Base-by-base conservation (phyloP, 306 rosid species). In the Lablab purpureus region DNA sequence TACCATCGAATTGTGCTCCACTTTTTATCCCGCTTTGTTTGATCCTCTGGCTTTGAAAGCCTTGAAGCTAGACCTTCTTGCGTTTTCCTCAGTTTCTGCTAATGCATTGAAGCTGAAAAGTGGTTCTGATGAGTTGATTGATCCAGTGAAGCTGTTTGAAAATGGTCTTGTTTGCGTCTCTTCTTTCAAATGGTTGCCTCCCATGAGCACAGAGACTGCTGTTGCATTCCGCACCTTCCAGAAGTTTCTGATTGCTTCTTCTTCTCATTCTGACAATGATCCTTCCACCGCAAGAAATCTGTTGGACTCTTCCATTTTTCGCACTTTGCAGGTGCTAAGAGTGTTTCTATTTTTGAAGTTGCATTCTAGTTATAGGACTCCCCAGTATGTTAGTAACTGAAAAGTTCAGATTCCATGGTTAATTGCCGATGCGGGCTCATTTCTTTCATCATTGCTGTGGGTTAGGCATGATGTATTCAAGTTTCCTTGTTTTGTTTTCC, bases 41-140 rank as follows among this genome's bases (percentile, higher is more conserved):
- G 99, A 95, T 76, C 95, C 98, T 3, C 90, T 95, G 63, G 94
- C 97, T 67, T 82, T 95, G 80, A 95, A 95, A 84, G 97, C 97
- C 3, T 87, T 87, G 90, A 92, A 89, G 87, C 95, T 95, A 72
- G 99, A 95, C 79, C 83, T 95, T 84, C 98, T 95, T 82, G 92
- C 89, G 7, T 89, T 90, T 77, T 82, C 91, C 83, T 83, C 89
- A 0, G 50, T 84, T 23, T 82, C 85, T 59, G 76, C 67, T 21
- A 70, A 78, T 46, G 74, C 54, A 3, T 68, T 82, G 79, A 85
- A 85, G 72, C 36, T 69, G 4, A 91, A 86, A 81, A 46, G 64
- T 85, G 80, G 22, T 64, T 85, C 80, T 8, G 80, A 43, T 17
- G 60, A 64, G 32, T 74, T 71, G 55, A 28, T 85, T 84, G 82